These are phyloP conservation scores for Alternaria sp. DNA, from an alignment of 2,329 filamentous ascomycete species.

Conservation along the genomic window DNA sequence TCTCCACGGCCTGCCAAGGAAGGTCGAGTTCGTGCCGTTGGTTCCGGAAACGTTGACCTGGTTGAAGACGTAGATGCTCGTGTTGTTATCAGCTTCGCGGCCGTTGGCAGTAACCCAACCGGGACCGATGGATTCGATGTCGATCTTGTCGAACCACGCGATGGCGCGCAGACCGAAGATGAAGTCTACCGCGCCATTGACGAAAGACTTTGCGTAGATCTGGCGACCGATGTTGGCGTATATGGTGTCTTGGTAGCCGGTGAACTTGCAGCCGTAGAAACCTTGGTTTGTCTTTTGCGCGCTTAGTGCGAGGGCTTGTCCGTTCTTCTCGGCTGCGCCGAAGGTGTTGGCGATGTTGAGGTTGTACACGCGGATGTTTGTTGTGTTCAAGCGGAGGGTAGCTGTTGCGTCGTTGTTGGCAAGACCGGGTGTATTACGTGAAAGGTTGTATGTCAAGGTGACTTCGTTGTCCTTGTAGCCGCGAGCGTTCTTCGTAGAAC, in stretches of 20 bases:
- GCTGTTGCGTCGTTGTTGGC: conserved; percentile 58
- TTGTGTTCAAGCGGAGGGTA: conserved; percentile 54
- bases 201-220: conserved; percentile 61
- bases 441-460: conserved; percentile 54
- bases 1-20: conserved; percentile 59
- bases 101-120: conserved; percentile 34
- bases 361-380: conserved; percentile 65
- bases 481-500: conserved; percentile 60
- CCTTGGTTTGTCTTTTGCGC: conserved; percentile 58
- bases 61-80: conserved; percentile 61
- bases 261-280: conserved; percentile 62
- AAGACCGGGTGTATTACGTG: conserved; percentile 36
- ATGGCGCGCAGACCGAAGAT: conserved; percentile 58
- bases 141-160: conserved; percentile 55
- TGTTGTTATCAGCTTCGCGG: conserved; percentile 22
- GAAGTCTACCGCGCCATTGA: conserved; percentile 65
- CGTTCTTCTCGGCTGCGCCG: conserved; percentile 16
- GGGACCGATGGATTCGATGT: conserved; percentile 21
- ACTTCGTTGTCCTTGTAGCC: conserved; percentile 62
- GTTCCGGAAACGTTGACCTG: conserved; percentile 53
- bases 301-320: conserved; percentile 58
- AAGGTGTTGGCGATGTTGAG: conserved; percentile 59
- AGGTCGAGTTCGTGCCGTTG: conserved; percentile 43
- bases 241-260: conserved; percentile 62
- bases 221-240: conserved; percentile 54